Evolutionary conservation across 768 basidiomycete species (phyloP).

Genomic region (Gymnopilus dilepis): DNA sequence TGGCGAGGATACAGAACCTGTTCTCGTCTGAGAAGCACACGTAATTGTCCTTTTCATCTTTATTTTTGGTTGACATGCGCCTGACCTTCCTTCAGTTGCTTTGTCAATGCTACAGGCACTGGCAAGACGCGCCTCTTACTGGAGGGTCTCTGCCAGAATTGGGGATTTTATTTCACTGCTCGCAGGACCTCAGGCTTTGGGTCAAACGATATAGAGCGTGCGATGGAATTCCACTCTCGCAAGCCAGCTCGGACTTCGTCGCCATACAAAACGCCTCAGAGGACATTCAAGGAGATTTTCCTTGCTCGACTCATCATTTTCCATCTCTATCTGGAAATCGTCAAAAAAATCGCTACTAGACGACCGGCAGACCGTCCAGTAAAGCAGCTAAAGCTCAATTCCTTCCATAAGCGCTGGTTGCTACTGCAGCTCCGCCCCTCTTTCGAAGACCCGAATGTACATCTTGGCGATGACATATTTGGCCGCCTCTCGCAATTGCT

Average conservation of each 20-base stretch:
- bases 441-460: conserved; percentile 38
- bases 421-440: conserved; percentile 47
- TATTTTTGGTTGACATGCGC: background rate
- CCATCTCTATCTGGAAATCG: conserved; percentile 39
- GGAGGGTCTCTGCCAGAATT: conserved; percentile 48
- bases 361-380: background rate
- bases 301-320: conserved; percentile 48
- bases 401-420: conserved; percentile 43
- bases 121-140: conserved; percentile 52
- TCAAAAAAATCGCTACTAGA: conserved; percentile 27
- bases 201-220: conserved; percentile 47
- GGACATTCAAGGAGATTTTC: conserved; percentile 43
- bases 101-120: conserved; percentile 54
- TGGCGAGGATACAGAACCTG: conserved; percentile 41
- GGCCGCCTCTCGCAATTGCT: conserved; percentile 42
- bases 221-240: conserved; percentile 43
- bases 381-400: conserved; percentile 22
- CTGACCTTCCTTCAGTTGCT: conserved; percentile 34
- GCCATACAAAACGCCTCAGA: conserved; percentile 39
- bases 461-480: conserved; percentile 52
- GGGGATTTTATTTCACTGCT: conserved; percentile 56
- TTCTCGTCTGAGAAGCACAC: conserved; percentile 52
- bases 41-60: conserved; percentile 32
- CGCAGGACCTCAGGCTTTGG: conserved; percentile 48
- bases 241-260: conserved; percentile 37